These are phyloP conservation scores for Penicillium atrosanguineum DNA, from an alignment of 495 filamentous ascomycete species.

Conservation along the genomic window DNA sequence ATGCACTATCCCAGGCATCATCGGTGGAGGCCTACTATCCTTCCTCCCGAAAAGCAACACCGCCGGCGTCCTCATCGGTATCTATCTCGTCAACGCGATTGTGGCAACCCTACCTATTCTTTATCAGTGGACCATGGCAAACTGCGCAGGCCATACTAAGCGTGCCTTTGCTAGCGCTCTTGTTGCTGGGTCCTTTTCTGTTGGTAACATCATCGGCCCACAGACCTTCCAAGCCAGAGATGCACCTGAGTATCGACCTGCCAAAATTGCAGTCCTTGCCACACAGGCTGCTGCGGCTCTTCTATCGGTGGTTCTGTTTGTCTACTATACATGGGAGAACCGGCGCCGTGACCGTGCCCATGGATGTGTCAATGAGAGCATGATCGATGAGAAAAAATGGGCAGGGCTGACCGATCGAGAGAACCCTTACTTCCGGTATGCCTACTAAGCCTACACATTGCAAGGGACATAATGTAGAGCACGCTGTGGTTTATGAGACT, in stretches of 20 bases:
- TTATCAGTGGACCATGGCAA: constrained; percentile 51
- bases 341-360: constrained; percentile 28
- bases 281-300: constrained; percentile 44
- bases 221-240: constrained; percentile 61
- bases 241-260: constrained; percentile 58
- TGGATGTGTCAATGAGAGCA: constrained; percentile 18
- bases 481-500: too few relatives aligned
- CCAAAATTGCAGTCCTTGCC: constrained; percentile 59
- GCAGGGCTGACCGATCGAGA: constrained; percentile 42
- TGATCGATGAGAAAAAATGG: constrained; percentile 32
- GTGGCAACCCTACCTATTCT: constrained; percentile 41
- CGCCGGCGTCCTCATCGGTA: constrained; percentile 56
- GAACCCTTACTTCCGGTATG: constrained; percentile 43
- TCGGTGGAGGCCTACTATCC: constrained; percentile 59
- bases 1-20: constrained; percentile 46
- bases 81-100: constrained; percentile 61
- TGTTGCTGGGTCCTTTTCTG: constrained; percentile 55
- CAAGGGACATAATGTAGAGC: too few relatives aligned
- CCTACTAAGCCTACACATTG: constrained; percentile 26
- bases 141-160: constrained; percentile 49
- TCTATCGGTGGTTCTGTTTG: constrained; percentile 35
- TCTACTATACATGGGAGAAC: constrained; percentile 48
- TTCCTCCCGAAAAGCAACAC: constrained; percentile 49
- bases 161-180: constrained; percentile 54
- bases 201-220: constrained; percentile 66